Conservation (phyloP, 805 yeast genomes). For the Kazachstania bromeliacearum region DNA sequence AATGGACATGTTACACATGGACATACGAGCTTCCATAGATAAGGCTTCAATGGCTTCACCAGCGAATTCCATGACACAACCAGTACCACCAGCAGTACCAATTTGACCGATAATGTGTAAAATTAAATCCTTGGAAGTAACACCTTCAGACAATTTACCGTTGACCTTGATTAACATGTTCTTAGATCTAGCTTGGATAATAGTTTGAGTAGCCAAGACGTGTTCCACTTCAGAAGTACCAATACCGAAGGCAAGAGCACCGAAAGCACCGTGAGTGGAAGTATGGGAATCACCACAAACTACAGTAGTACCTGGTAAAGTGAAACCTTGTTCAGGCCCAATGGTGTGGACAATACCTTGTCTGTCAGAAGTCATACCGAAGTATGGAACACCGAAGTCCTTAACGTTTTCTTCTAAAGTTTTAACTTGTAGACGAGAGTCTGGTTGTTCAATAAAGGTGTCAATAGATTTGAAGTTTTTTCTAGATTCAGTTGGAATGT, state of each 20-base stretch:
- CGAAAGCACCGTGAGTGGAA: conserved; percentile 98
- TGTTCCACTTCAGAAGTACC: conserved; percentile 99
- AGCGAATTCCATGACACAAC: conserved; percentile 91
- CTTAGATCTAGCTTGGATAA: conserved; percentile 88
- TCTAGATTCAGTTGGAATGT: conserved; percentile 93
- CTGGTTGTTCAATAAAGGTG: conserved; percentile 80
- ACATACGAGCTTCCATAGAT: conserved; percentile 98
- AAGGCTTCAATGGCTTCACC: conserved; percentile 88
- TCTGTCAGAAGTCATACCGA: conserved; percentile 89
- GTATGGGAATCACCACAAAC: conserved; percentile 99
- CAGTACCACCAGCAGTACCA: conserved; percentile 99
- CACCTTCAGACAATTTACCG: conserved; percentile 79
- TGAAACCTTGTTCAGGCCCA: conserved; percentile 99
- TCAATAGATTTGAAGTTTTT: conserved; percentile 60
- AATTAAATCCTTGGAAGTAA: conserved; percentile 92
- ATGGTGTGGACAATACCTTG: conserved; percentile 98
- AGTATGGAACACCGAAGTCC: conserved; percentile 85
- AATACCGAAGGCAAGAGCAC: conserved; percentile 94
- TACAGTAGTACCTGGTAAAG: conserved; percentile 96
- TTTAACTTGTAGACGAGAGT: conserved; percentile 84
- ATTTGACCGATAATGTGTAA: conserved; percentile 91
- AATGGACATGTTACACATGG: conserved; percentile 98
- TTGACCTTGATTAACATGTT: conserved; percentile 85
- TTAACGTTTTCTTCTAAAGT: conserved; percentile 90
- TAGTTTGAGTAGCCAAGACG: conserved; percentile 94